Percentiles rank a stretch among this genome's conserved stretches.
phyloP scores from a whole-genome alignment of 192 early-diverging fungal species.

The Backusella westeae region DNA sequence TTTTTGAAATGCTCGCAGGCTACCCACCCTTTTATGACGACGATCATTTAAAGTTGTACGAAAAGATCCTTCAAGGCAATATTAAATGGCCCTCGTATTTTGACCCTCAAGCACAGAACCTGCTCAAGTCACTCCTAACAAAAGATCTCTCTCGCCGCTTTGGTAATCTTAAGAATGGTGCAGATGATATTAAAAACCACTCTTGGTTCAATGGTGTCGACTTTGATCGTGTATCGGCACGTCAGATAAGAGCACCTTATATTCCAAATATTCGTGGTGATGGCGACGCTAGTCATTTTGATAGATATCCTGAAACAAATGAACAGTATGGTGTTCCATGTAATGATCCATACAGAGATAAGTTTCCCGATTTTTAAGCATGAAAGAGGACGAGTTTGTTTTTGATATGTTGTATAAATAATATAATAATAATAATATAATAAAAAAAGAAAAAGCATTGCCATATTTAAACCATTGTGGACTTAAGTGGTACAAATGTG shows the following conservation, averaged over 20 bases:
- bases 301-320: constrained; percentile 88
- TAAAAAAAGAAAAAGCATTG: constrained; percentile 65
- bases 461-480: background rate
- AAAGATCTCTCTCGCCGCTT: constrained; percentile 81
- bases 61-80: constrained; percentile 84
- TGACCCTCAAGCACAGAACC: constrained; percentile 75
- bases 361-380: constrained; percentile 20
- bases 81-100: constrained; percentile 86
- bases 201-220: constrained; percentile 94
- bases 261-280: constrained; percentile 77
- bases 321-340: constrained; percentile 78
- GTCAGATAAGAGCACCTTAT: constrained; percentile 84
- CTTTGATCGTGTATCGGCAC: constrained; percentile 73
- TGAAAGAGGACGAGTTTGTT: background rate
- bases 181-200: constrained; percentile 90
- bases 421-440: constrained; percentile 21
- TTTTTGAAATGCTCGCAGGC: constrained; percentile 94
- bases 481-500: background rate
- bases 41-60: constrained; percentile 87
- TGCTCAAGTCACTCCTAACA: constrained; percentile 78
- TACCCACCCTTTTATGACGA: constrained; percentile 95
- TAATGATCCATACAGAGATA: constrained; percentile 23
- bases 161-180: constrained; percentile 84
- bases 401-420: constrained; percentile 58
- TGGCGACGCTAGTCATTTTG: constrained; percentile 95